Base-by-base conservation (phyloP, 192 early-diverging fungal genomes). In the Radiomyces spectabilis region DNA sequence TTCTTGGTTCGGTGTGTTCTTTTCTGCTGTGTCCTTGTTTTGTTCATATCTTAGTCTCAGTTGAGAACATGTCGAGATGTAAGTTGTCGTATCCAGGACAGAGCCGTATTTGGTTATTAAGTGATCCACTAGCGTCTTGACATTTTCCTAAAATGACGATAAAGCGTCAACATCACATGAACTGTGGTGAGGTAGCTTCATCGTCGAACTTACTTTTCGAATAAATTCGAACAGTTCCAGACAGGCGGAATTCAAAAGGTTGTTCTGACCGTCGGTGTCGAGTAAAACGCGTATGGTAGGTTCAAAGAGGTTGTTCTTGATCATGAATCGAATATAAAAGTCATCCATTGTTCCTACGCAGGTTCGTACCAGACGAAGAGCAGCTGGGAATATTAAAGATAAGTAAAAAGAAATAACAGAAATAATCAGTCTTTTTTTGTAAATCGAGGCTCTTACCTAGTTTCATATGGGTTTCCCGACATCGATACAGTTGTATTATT, bases 171-270 rank as follows among this genome's bases (percentile, higher is more conserved):
- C 24, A 7, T 6, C 5, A 6, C 8, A 26, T 44, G 35, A 18
- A 16, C 38, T 10, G n/a, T 47, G 6, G 13, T 27, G 26, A 42
- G 24, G 27, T 4, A 30, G 34, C 18, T 21, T 49, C 40, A 9
- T 21, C 19, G 19, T 24, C 42, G n/a, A n/a, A 58, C 53, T 43
- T 72, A 86, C 86, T 41, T 65, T 75, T 16, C 82, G 73, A 49
- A 97, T 83, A 67, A 81, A 88, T 21, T 86, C 87, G 56, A 97
- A 86, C 35, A 97, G 69, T 49, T 95, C 92, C 31, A 94, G 75
- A 59, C 88, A 94, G 1, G 95, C 87, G 5, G 93, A 94, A 50
- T 93, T 89, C 15, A 93, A 55, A 25, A 95, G 65, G 53, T 95
- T 95, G 47, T 94, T 84, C 31, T 73, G 75, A 44, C 81, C 78